phyloP scores from a whole-genome alignment of 2,329 filamentous ascomycete species.

The Stachybotrys chartarum region DNA sequence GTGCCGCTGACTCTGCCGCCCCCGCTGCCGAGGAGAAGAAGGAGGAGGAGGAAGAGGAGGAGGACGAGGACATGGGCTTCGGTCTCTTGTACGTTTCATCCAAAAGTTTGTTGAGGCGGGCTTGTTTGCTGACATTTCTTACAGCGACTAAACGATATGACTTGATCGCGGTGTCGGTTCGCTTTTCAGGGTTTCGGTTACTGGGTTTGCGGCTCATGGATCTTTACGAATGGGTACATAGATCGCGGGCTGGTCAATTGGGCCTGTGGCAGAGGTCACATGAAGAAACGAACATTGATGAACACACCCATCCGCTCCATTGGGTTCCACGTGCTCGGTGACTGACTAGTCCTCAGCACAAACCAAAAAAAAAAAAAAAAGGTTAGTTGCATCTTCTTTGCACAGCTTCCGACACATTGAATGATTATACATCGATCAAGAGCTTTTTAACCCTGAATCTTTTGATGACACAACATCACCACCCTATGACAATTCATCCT shows the following conservation, averaged over 20 bases:
- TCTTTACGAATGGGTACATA: slow-evolving; percentile 36
- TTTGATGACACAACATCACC: slow-evolving; percentile 52
- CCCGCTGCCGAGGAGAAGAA: slow-evolving; percentile 57
- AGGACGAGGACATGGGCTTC: slow-evolving; percentile 62
- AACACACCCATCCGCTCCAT: not conserved
- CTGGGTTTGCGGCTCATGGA: slow-evolving; percentile 35
- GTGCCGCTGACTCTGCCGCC: slow-evolving; percentile 41
- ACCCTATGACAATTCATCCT: slow-evolving; percentile 39
- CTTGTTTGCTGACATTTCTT: slow-evolving; percentile 28
- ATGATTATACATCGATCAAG: slow-evolving; percentile 54
- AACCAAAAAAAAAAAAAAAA: no score
- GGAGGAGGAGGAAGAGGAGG: slow-evolving; percentile 63
- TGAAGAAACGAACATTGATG: slow-evolving; percentile 12
- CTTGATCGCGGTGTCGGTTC: slow-evolving; percentile 29
- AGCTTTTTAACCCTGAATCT: slow-evolving; percentile 64
- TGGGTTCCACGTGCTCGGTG: not conserved
- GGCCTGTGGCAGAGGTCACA: slow-evolving; percentile 23
- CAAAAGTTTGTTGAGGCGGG: not conserved
- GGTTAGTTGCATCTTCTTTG: slow-evolving; percentile 33
- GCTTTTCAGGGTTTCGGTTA: slow-evolving; percentile 32
- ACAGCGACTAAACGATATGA: slow-evolving; percentile 44
- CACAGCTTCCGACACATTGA: slow-evolving; percentile 21
- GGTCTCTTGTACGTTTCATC: slow-evolving; percentile 60
- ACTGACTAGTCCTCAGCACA: not conserved
- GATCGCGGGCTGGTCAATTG: slow-evolving; percentile 39